Percentiles rank a stretch among this genome's conserved stretches.
Evolutionary conservation across 257 asterid genomes (phyloP).

Genomic region (Penstemon barbatus): DNA sequence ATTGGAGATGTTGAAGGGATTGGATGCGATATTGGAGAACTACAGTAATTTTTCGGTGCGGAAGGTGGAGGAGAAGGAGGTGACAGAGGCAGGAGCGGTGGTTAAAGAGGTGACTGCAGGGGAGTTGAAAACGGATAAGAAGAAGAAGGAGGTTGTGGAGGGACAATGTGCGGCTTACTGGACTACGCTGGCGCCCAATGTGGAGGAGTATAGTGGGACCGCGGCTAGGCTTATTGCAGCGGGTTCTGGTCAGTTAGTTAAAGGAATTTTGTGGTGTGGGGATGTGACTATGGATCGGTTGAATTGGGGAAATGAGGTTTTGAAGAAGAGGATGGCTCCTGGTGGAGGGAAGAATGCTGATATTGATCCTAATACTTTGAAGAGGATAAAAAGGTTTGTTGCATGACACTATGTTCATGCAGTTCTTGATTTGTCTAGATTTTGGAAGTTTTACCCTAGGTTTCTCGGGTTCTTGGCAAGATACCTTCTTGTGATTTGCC

Average conservation of each 20-base stretch:
- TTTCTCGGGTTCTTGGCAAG: too few species aligned
- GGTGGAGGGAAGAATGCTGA: conserved; percentile 44
- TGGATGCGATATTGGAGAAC: conserved; percentile 60
- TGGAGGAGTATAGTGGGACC: conserved; percentile 86
- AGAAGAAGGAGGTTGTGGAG: conserved; percentile 71
- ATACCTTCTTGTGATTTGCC: not conserved
- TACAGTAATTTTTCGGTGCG: conserved; percentile 68
- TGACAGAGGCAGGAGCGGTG: conserved; percentile 45
- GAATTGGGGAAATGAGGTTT: conserved; percentile 76
- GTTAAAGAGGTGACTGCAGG: conserved; percentile 51
- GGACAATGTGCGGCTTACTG: conserved; percentile 90
- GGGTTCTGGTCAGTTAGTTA: conserved; percentile 88
- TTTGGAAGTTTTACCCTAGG: too few species aligned
- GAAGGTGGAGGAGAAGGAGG: conserved; percentile 58
- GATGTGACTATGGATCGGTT: conserved; percentile 81
- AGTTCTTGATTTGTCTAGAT: not conserved
- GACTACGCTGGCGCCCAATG: conserved; percentile 96
- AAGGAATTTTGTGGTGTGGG: conserved; percentile 96
- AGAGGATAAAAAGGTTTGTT: conserved; percentile 77
- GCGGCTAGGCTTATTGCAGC: conserved; percentile 86
- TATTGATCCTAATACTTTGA: conserved; percentile 72
- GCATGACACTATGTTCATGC: not conserved
- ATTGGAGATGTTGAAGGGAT: conserved; percentile 41
- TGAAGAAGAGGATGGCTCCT: conserved; percentile 69
- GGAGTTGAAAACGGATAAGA: conserved; percentile 55